Percentiles rank a stretch among this genome's conserved stretches.
Conservation (phyloP, 805 yeast genomes). For the Komagataella populi region DNA sequence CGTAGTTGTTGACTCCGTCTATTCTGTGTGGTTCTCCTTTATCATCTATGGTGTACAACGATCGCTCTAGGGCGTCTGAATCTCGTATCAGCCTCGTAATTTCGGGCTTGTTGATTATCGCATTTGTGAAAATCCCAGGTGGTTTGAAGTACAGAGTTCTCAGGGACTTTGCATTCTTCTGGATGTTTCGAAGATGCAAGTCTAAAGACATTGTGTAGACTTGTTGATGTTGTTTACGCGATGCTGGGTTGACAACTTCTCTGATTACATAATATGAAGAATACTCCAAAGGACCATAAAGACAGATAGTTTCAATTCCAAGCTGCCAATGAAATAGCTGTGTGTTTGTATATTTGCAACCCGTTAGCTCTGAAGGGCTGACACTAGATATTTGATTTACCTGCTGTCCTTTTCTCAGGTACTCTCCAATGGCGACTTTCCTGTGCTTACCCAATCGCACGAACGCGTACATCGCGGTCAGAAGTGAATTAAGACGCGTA, state of each 20-base stretch:
- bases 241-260: background rate
- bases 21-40: slow-evolving; percentile 27
- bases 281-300: background rate
- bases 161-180: slow-evolving; percentile 26
- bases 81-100: slow-evolving; percentile 49
- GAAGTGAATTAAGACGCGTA: background rate
- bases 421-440: background rate
- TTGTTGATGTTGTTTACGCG: background rate
- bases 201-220: slow-evolving; percentile 7
- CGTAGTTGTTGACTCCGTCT: slow-evolving; percentile 32
- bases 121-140: slow-evolving; percentile 56
- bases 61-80: slow-evolving; percentile 36
- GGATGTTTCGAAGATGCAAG: slow-evolving; percentile 18
- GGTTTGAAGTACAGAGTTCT: slow-evolving; percentile 31
- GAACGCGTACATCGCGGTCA: background rate
- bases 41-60: slow-evolving; percentile 29
- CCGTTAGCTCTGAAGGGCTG: too few relatives aligned
- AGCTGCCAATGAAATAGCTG: too few relatives aligned
- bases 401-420: background rate
- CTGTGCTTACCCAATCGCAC: background rate
- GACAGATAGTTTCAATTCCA: background rate
- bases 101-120: slow-evolving; percentile 35
- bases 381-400: too few relatives aligned
- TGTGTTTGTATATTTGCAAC: too few relatives aligned
- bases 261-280: background rate